Evolutionary conservation across 257 asterid genomes (phyloP).

Genomic region (Solanum lycopersicoides): DNA sequence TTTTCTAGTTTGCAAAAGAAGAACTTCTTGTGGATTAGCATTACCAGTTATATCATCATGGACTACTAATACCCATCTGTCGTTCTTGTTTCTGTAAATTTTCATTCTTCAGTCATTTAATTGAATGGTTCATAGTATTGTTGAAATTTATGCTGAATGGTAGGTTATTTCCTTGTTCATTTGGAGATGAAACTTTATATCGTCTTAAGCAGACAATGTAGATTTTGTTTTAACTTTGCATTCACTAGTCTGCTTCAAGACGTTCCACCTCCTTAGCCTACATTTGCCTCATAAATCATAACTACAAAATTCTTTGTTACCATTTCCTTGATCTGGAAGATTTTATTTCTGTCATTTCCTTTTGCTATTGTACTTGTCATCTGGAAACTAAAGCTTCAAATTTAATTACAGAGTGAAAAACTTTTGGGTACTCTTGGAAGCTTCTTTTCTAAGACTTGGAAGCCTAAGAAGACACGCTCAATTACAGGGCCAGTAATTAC

Average conservation of each 20-base stretch:
- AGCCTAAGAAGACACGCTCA: constrained; percentile 68
- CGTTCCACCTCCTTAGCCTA: background rate
- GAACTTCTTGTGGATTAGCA: background rate
- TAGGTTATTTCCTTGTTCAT: background rate
- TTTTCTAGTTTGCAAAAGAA: background rate
- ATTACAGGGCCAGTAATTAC: constrained; percentile 63
- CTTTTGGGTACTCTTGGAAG: constrained; percentile 95
- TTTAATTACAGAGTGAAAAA: constrained; percentile 74
- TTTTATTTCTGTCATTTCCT: background rate
- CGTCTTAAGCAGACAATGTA: background rate
- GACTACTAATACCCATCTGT: background rate
- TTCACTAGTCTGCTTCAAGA: background rate
- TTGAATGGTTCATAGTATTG: background rate
- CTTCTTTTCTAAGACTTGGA: constrained; percentile 86
- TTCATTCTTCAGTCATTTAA: background rate
- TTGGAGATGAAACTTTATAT: background rate
- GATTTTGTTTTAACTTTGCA: background rate
- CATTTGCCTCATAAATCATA: background rate
- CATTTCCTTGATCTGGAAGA: background rate
- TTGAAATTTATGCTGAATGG: background rate
- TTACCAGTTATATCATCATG: background rate
- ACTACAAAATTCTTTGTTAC: background rate
- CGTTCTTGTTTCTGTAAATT: background rate
- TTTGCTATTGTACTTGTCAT: background rate
- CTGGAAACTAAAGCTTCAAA: constrained; percentile 2